Evolutionary conservation across 345 rosid genomes (phyloP), one percentile per base, ranked within the genome.

Genomic region (Anastatica hierochuntica): DNA sequence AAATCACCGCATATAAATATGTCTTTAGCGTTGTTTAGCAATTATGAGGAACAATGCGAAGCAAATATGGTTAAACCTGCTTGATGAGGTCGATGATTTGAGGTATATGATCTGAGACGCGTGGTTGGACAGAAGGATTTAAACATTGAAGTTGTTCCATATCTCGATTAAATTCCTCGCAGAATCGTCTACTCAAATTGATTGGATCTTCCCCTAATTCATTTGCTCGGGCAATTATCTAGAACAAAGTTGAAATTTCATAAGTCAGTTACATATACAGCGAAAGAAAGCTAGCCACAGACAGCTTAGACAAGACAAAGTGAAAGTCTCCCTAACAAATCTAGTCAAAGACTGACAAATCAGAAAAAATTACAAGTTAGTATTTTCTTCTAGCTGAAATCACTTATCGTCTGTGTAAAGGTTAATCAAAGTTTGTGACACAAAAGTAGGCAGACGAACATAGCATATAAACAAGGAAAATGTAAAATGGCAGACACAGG

Each of bases 191-290:
- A 56, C 98, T 92, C 62, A 88, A 85, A 63, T 78, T 67, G 48
- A 92, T 85, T 7, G 95, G 95, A 74, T 92, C 94, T 76, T 92
- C 94, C 45, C 81, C 88, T 66, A 88, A 50, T 63, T 88, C 88
- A 45, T 81, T 88, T 4, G 98, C 96, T 69, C 98, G 73, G 18
- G 81, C 74, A 72, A 88, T 92, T 59, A 92, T 84, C 98, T 87
- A n/a, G 76, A 66, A 72, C 59, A 69, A 75, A 60, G 27, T 44
- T 67, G 58, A 76, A 72, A 66, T 37, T 47, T 70, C 48, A 68
- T 2, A 39, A 39, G n/a, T 46, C 27, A 45, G 31, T 37, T 27
- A 5, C 48, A 37, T 46, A 36, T 3, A 6, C 2, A 53, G 24
- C 33, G 0, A 29, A 29, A 6, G 6, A 24, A 4, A 24, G 6